phyloP scores from a whole-genome alignment of 345 rosid genomes.

The Melaleuca quinquenervia region DNA sequence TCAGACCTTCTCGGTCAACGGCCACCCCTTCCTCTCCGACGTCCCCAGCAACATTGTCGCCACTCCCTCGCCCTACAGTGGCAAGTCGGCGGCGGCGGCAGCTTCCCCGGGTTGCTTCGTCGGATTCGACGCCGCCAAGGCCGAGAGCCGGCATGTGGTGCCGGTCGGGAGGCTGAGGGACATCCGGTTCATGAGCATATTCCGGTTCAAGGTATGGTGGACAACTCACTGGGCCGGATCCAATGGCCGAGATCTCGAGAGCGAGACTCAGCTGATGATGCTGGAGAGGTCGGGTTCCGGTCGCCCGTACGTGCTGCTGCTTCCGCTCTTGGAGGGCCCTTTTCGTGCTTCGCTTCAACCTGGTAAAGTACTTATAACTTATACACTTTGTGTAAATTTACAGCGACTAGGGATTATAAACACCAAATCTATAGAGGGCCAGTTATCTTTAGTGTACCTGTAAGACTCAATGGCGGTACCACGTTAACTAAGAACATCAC shows the following conservation, averaged over 20 bases:
- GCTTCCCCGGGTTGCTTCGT: conserved; percentile 40
- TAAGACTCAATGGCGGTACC: background rate
- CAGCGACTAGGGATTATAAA: background rate
- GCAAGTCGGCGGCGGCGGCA: conserved; percentile 14
- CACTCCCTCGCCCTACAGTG: conserved; percentile 36
- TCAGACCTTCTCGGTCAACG: conserved; percentile 46
- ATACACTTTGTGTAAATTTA: background rate
- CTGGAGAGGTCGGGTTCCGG: conserved; percentile 46
- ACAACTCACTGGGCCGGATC: conserved; percentile 92
- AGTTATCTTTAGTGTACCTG: background rate
- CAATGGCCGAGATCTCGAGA: conserved; percentile 65
- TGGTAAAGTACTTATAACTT: conserved; percentile 5
- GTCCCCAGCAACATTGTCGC: conserved; percentile 47
- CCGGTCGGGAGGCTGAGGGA: conserved; percentile 61
- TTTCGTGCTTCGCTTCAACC: conserved; percentile 69
- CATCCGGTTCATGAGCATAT: conserved; percentile 81
- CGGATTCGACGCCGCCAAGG: conserved; percentile 35
- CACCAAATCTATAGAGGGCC: background rate
- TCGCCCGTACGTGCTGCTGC: conserved; percentile 63
- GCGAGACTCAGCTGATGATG: conserved; percentile 70
- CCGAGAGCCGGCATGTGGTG: conserved; percentile 53
- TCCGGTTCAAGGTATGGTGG: conserved; percentile 99
- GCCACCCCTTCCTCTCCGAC: conserved; percentile 52
- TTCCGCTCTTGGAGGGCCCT: conserved; percentile 67
- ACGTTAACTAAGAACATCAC: background rate